A percentile compares a stretch with the other conserved stretches of the same genome.
Evolutionary conservation across 768 basidiomycete genomes (phyloP).

Genomic region (Xanthoconium stramineum): DNA sequence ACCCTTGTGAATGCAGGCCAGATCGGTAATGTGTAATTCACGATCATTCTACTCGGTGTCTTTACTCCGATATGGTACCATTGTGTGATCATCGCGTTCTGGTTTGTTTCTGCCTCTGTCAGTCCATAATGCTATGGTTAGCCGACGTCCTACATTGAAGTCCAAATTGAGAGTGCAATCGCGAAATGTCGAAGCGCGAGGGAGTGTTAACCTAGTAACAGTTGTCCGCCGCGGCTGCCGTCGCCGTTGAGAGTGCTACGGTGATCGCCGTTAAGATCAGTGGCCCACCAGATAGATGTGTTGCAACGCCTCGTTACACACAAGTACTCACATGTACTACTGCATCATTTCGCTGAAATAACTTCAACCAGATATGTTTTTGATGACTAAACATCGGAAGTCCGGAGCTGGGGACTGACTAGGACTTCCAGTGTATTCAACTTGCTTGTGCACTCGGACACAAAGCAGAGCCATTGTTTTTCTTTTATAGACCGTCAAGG

Average conservation of each 20-base stretch:
- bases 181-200: neutral
- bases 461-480: too few relatives aligned
- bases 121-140: neutral
- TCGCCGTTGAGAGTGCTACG: neutral
- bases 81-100: neutral
- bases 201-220: too few relatives aligned
- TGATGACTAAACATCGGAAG: too few relatives aligned
- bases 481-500: too few relatives aligned
- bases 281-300: too few relatives aligned
- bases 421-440: too few relatives aligned
- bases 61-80: neutral
- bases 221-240: neutral
- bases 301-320: too few relatives aligned
- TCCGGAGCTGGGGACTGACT: too few relatives aligned
- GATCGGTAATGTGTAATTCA: neutral
- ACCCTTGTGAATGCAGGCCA: conserved; percentile 8
- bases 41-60: neutral
- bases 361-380: too few relatives aligned
- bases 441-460: too few relatives aligned
- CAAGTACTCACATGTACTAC: neutral
- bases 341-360: too few relatives aligned
- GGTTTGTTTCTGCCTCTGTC: neutral
- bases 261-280: neutral
- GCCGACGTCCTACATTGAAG: neutral
- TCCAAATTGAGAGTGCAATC: neutral